Evolutionary conservation across 148 eudicot genomes (phyloP), one percentile per base, ranked within the genome.

Genomic region (Fallopia convolvulus): DNA sequence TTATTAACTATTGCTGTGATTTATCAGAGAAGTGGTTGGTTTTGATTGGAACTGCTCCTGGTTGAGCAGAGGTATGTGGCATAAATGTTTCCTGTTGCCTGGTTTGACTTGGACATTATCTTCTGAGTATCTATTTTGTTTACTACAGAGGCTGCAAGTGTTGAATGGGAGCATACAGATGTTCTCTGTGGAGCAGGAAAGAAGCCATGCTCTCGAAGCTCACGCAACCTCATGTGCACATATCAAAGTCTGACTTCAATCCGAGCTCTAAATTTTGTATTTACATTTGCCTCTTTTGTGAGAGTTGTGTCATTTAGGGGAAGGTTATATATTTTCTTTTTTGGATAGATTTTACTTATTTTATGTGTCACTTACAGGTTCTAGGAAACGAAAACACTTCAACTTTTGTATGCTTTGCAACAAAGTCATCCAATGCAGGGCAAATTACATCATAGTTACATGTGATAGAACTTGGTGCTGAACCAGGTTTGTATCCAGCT

Each of bases 201-300:
- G 99, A 26, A 95, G 99, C 85, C 99, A 95, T 86, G 90, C 99
- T 79, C 99, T 95, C 82, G 99, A 95, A 86, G 99, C 97, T 36
- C 99, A 95, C 88, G 99, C 99, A 18, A 97, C 99, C 74, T 79
- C 99, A 52, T 95, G 92, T 92, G 97, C 97, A 77, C 71, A 90
- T 3, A 79, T 89, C 58, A 91, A 93, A 79, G 99, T 95, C 60
- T 0, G 86, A 63, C 52, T 73, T 77, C 75, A 20, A 46, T 48
- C 55, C 76, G 71, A 36, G 80, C 11, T 33, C 15, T 70, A 18
- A 58, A 76, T 26, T 55, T 9, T 60, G 65, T 76, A 49, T 36
- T 23, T 41, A 44, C 75, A 9, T 66, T 32, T 72, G 75, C 52
- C 32, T 41, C 50, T 72, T 46, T 72, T 7, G 3, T 42, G 13